phyloP scores from a whole-genome alignment of 176 grass and related monocot genomes.

The Pharus latifolius region DNA sequence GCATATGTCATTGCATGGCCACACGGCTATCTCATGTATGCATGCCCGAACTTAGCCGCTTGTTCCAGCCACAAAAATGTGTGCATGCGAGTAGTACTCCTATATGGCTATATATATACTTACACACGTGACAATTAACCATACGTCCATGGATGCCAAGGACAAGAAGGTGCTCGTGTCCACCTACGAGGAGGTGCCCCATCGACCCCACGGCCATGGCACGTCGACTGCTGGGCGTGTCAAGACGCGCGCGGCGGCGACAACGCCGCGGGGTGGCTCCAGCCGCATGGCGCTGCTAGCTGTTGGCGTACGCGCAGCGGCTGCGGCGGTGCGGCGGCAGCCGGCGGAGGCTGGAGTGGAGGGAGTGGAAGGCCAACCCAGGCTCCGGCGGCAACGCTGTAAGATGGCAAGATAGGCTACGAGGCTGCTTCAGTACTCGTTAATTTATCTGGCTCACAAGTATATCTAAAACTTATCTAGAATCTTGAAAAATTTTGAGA shows the following conservation, averaged over 20 bases:
- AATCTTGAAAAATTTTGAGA: too few relatives aligned
- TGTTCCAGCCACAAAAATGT: background rate
- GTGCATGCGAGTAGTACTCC: too few relatives aligned
- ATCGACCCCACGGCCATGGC: background rate
- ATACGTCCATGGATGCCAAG: constrained; percentile 1
- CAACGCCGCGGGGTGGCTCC: background rate
- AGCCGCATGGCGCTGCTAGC: constrained; percentile 23
- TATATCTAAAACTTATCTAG: too few relatives aligned
- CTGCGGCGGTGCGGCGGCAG: background rate
- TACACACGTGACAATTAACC: background rate
- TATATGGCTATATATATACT: too few relatives aligned
- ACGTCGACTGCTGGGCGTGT: background rate
- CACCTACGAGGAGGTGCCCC: constrained; percentile 23
- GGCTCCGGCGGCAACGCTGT: background rate
- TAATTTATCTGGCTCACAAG: too few relatives aligned
- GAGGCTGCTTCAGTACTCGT: too few relatives aligned
- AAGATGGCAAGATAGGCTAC: too few relatives aligned
- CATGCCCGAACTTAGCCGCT: background rate
- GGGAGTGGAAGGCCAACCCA: constrained; percentile 2
- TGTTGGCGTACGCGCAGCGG: constrained; percentile 27
- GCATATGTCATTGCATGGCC: background rate
- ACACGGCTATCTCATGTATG: background rate
- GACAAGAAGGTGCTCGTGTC: constrained; percentile 14
- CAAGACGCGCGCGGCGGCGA: background rate
- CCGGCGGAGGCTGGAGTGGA: constrained; percentile 18